phyloP scores from a whole-genome alignment of 148 eudicot species.

The Rhododendron simsii region DNA sequence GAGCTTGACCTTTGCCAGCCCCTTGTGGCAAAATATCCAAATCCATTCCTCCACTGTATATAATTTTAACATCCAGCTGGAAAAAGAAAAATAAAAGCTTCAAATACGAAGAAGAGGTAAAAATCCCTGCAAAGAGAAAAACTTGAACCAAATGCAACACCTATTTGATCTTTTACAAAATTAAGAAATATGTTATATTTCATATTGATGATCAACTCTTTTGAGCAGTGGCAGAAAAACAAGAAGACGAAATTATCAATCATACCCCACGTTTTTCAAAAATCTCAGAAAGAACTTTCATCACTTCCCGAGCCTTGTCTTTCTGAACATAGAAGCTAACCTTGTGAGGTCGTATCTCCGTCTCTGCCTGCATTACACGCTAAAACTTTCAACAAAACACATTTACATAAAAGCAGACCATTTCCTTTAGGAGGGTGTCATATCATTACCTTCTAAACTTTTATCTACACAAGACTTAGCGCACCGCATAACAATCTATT shows the following conservation, averaged over 20 bases:
- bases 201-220: neutral
- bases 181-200: neutral
- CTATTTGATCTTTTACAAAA: neutral
- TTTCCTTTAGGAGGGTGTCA: neutral
- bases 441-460: neutral
- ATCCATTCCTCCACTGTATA: constrained; percentile 74
- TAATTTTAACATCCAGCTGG: constrained; percentile 67
- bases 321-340: constrained; percentile 63
- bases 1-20: constrained; percentile 79
- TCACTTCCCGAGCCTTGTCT: constrained; percentile 61
- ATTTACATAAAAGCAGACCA: neutral
- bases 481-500: neutral
- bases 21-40: constrained; percentile 74
- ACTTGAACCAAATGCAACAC: neutral
- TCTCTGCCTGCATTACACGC: constrained; percentile 44
- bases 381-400: constrained; percentile 1
- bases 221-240: neutral
- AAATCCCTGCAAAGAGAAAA: neutral
- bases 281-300: constrained; percentile 46
- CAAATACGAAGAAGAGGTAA: neutral
- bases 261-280: constrained; percentile 63
- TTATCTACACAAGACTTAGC: neutral
- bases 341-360: constrained; percentile 68
- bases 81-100: constrained; percentile 7
- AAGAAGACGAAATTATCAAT: neutral